Evolutionary conservation across 495 filamentous ascomycete species (phyloP).

Genomic region (Coniosporium apollinis): DNA sequence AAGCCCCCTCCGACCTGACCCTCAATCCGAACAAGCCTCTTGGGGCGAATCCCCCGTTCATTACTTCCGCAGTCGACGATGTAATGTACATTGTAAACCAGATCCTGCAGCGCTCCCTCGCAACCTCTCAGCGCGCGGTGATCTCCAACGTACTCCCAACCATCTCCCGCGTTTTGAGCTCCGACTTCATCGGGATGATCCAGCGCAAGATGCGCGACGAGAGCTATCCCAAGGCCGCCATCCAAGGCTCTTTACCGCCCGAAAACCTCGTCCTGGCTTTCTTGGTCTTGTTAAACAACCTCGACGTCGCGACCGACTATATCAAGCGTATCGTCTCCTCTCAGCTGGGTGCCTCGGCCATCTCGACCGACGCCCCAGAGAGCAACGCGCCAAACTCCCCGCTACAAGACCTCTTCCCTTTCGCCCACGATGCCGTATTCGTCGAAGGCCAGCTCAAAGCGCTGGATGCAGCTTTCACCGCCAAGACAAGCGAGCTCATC

Average conservation of each 20-base stretch:
- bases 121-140: constrained; percentile 64
- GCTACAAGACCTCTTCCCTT: constrained; percentile 57
- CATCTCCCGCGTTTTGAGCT: constrained; percentile 69
- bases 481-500: constrained; percentile 65
- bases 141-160: constrained; percentile 62
- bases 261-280: constrained; percentile 74
- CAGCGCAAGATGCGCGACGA: constrained; percentile 96
- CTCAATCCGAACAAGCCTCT: constrained; percentile 53
- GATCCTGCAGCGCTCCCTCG: constrained; percentile 66
- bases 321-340: constrained; percentile 65
- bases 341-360: constrained; percentile 31
- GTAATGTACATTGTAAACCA: constrained; percentile 99
- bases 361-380: constrained; percentile 13
- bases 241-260: constrained; percentile 62
- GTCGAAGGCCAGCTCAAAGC: constrained; percentile 49
- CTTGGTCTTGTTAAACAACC: constrained; percentile 84
- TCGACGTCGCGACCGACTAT: constrained; percentile 83
- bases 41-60: constrained; percentile 62
- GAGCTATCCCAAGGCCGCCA: constrained; percentile 58
- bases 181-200: constrained; percentile 92
- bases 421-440: constrained; percentile 49
- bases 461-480: constrained; percentile 51
- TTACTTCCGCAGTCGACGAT: constrained; percentile 91
- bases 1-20: constrained; percentile 64
- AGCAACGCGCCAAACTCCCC: constrained; percentile 11